Conservation (phyloP, 441 rosid species). For the Corymbia citriodora region DNA sequence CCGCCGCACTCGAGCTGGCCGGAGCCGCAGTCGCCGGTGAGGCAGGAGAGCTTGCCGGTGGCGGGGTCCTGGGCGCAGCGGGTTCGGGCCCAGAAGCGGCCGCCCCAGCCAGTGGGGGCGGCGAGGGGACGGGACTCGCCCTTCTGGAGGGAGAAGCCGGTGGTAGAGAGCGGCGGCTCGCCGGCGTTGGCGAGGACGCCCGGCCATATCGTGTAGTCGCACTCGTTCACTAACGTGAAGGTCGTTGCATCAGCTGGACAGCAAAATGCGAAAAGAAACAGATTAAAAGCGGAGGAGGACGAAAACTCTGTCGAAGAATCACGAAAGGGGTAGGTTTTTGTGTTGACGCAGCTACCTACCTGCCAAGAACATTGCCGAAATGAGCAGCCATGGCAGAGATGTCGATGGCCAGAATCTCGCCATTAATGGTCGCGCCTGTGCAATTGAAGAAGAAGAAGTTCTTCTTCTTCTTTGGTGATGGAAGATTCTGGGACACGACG, state of each 20-base stretch:
- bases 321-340: neutral
- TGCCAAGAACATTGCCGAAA: neutral
- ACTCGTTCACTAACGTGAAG: conserved; percentile 39
- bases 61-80: conserved; percentile 51
- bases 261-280: neutral
- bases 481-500: neutral
- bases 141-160: conserved; percentile 41
- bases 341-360: neutral
- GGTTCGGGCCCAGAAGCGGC: conserved; percentile 65
- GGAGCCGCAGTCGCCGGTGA: conserved; percentile 85
- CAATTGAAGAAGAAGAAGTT: neutral
- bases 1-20: conserved; percentile 69
- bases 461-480: neutral
- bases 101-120: conserved; percentile 53
- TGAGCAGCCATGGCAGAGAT: neutral
- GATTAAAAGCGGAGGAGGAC: neutral
- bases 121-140: conserved; percentile 42
- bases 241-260: conserved; percentile 50
- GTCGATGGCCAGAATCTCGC: neutral
- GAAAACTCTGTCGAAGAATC: neutral
- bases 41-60: conserved; percentile 58
- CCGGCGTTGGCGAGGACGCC: conserved; percentile 43
- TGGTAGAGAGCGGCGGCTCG: conserved; percentile 20
- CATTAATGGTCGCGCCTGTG: neutral
- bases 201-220: conserved; percentile 61